Base-by-base conservation (phyloP, 495 filamentous ascomycete species). In the Xylona heveae region DNA sequence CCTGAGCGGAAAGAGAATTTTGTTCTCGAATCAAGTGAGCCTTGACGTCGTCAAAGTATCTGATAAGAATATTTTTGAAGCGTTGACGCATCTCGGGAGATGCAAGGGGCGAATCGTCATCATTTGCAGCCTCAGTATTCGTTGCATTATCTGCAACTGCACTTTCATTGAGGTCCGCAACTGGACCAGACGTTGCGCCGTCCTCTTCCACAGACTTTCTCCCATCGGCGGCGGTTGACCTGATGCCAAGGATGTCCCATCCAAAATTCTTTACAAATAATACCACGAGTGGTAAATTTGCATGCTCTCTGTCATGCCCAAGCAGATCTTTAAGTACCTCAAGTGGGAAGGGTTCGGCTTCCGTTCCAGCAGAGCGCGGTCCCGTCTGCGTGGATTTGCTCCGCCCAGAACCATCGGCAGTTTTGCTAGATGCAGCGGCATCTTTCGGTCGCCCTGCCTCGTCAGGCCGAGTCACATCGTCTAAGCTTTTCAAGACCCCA, bases 271-370 rank as follows among this genome's bases (percentile, higher is more conserved):
- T 99, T 30, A 91, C 83, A 43, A 99, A 99, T 8, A 85, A 56
- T 20, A 93, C 85, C 3, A 92, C 71, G 35, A 99, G 57, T 1
- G 90, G 81, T 24, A 99, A 55, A 46, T 94, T 95, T 19, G 66
- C 58, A 50, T 95, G 88, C 38, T 99, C 85, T 12, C 78, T 66
- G 44, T 99, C 88, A 46, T 93, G 74, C 2, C 84, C 81, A 3
- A 95, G 64, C 34, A 99, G 63, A 45, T 99, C 88, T 55, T 95
- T 99, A 22, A 99, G 55, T 20, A 95, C 84, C 47, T 99, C 88
- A 18, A 99, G 57, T 5, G 88, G 88, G 43, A 95, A 95, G 3
- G 88, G 83, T 34, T 94, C 88, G 9, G 48, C 36, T 13, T 25
- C 24, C 24, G 9, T 14, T 20, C 17, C 24, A 8, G 21, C 12